A percentile compares a stretch with the other conserved stretches of the same genome.
Conservation (phyloP, 306 rosid species). For the Abrus precatorius region DNA sequence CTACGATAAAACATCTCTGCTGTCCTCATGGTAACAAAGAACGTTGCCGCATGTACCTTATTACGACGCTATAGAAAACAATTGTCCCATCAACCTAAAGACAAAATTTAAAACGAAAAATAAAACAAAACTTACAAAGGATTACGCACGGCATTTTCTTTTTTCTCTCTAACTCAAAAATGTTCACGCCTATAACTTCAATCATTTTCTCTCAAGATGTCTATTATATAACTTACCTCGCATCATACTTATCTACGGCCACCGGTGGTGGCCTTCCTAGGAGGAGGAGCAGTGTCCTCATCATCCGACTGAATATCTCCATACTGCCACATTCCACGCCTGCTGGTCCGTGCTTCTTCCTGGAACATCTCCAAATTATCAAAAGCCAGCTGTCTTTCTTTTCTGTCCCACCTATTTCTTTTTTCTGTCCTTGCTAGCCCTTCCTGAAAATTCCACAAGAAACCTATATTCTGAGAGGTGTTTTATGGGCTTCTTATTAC, state of each 20-base stretch:
- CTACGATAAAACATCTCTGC: conserved; percentile 50
- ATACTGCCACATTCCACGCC: conserved; percentile 93
- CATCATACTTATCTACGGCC: conserved; percentile 68
- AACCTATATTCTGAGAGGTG: conserved; percentile 8
- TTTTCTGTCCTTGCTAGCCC: conserved; percentile 90
- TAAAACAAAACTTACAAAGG: conserved; percentile 65
- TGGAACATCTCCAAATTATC: conserved; percentile 83
- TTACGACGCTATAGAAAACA: conserved; percentile 56
- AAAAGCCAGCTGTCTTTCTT: conserved; percentile 72
- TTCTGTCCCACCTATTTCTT: conserved; percentile 76
- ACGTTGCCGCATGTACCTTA: conserved; percentile 61
- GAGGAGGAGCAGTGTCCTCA: conserved; percentile 75
- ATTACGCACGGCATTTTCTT: conserved; percentile 54
- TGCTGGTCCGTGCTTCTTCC: conserved; percentile 73
- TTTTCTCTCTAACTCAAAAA: conserved; percentile 52
- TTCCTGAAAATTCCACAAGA: conserved; percentile 70
- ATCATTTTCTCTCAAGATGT: conserved; percentile 52
- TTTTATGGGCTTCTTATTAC: neutral
- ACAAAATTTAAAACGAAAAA: conserved; percentile 41
- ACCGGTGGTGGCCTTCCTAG: conserved; percentile 61
- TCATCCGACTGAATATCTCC: conserved; percentile 94
- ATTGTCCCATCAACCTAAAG: conserved; percentile 57
- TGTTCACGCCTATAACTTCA: conserved; percentile 58
- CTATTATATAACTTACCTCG: conserved; percentile 49
- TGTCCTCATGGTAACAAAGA: conserved; percentile 46